Conservation (phyloP, 106 monocot species). For the Iris macrosiphon region DNA sequence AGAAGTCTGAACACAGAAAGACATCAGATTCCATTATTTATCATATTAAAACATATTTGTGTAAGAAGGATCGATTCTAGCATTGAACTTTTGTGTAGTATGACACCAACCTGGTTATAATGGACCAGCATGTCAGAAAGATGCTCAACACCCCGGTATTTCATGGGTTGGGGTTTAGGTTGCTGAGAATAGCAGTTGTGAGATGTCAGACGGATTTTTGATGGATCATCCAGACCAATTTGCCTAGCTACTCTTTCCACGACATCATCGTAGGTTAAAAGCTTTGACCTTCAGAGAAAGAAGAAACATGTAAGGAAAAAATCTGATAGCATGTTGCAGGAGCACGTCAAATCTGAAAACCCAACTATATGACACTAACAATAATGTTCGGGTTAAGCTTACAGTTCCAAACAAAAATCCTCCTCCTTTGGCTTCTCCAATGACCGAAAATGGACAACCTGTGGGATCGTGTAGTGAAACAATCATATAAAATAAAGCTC, state of each 20-base stretch:
- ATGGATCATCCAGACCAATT: slow-evolving; percentile 79
- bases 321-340: background rate
- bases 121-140: slow-evolving; percentile 92
- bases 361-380: background rate
- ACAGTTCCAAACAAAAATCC: slow-evolving; percentile 90
- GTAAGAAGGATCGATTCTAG: background rate
- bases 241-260: slow-evolving; percentile 84
- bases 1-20: slow-evolving; percentile 59
- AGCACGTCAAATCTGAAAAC: background rate
- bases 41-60: background rate
- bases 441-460: slow-evolving; percentile 94
- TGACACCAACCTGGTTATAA: slow-evolving; percentile 85
- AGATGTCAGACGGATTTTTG: slow-evolving; percentile 91
- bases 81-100: background rate
- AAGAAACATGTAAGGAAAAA: background rate
- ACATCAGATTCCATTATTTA: background rate
- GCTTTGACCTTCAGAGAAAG: slow-evolving; percentile 66
- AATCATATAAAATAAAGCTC: slow-evolving; percentile 5
- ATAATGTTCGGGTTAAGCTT: slow-evolving; percentile 22
- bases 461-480: slow-evolving; percentile 8
- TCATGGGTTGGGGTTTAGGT: slow-evolving; percentile 97
- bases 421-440: slow-evolving; percentile 96
- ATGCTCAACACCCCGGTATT: slow-evolving; percentile 86
- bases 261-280: slow-evolving; percentile 85
- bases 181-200: slow-evolving; percentile 99